Evolutionary conservation across 139 green algal species (phyloP).

Genomic region (Chara braunii): DNA sequence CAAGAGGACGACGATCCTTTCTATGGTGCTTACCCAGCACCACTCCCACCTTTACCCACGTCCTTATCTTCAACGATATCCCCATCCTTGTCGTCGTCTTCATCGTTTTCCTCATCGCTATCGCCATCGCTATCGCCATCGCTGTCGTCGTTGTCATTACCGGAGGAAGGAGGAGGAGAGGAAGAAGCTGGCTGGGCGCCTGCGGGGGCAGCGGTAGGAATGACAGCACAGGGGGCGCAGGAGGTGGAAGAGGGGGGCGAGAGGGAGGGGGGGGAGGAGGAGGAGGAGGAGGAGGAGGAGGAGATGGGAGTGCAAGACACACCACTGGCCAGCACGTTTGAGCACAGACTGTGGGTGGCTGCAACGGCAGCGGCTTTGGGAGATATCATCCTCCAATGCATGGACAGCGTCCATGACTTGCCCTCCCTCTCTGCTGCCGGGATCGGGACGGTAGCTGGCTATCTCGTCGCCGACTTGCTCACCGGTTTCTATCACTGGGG

Average conservation of each 20-base stretch:
- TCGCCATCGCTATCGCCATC: no score
- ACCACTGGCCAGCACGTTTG: slow-evolving; percentile 8
- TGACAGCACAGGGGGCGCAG: no score
- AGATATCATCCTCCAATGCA: neutral
- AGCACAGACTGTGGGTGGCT: slow-evolving; percentile 23
- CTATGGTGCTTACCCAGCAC: no score
- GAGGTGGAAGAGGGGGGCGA: neutral
- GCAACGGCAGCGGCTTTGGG: neutral
- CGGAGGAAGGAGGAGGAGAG: no score
- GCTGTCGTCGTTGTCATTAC: no score
- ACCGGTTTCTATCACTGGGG: slow-evolving; percentile 79
- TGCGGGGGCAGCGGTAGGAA: no score
- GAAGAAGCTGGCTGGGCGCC: no score
- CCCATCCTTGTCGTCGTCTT: no score
- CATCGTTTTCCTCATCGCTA: no score
- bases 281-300: slow-evolving; percentile 3
- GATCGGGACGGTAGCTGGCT: slow-evolving; percentile 13
- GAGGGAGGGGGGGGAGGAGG: neutral
- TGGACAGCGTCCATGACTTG: neutral
- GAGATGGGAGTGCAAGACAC: slow-evolving; percentile 28
- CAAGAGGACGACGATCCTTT: no score
- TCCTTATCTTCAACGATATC: no score
- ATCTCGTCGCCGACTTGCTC: slow-evolving; percentile 46
- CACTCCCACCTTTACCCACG: no score
- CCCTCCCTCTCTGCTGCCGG: neutral